These are phyloP conservation scores for Stylosanthes scabra DNA, from an alignment of 331 rosid genomes.

Conservation along the genomic window DNA sequence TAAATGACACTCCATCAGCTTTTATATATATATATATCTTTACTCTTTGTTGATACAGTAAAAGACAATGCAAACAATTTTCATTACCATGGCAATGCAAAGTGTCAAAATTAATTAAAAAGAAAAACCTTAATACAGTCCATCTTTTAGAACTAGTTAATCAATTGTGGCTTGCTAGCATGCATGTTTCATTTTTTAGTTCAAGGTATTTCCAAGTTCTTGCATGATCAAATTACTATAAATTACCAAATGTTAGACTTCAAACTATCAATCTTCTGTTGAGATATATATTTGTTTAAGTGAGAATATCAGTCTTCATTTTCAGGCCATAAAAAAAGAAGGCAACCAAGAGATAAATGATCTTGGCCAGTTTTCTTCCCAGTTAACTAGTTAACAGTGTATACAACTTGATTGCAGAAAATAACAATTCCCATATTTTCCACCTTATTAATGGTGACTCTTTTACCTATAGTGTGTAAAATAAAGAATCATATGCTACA, in stretches of 20 bases:
- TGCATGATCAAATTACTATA: neutral
- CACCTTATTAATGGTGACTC: neutral
- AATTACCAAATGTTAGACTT: constrained; percentile 7
- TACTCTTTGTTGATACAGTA: neutral
- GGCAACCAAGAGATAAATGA: neutral
- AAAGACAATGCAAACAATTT: neutral
- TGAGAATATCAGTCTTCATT: neutral
- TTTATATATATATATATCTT: neutral
- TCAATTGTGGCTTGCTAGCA: neutral
- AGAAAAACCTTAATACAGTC: neutral
- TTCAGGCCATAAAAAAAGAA: neutral
- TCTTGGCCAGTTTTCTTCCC: neutral
- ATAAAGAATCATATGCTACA: constrained; percentile 4
- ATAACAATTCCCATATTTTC: constrained; percentile 4
- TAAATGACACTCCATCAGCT: constrained; percentile 16
- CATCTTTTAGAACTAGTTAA: constrained; percentile 21
- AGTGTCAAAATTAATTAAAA: neutral
- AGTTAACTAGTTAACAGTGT: constrained; percentile 1
- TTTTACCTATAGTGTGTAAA: neutral
- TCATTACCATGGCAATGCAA: neutral
- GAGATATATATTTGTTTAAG: neutral
- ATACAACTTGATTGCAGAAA: constrained; percentile 19
- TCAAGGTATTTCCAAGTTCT: neutral
- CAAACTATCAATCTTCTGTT: constrained; percentile 7
- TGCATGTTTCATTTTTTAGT: neutral